Evolutionary conservation across 176 grass and related monocot species (phyloP).

Genomic region (Zoysia japonica): DNA sequence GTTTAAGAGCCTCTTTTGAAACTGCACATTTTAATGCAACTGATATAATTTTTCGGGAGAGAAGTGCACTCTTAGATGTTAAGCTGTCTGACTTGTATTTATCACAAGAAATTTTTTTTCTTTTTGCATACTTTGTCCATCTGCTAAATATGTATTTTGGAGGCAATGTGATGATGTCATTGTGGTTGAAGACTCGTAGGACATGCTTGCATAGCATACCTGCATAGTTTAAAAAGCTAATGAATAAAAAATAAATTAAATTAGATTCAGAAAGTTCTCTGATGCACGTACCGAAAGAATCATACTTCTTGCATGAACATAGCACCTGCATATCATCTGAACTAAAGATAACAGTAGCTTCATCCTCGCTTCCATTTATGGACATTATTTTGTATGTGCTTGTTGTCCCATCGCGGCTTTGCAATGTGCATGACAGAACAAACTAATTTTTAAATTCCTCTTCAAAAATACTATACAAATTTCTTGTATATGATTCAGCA

Average conservation of each 20-base stretch:
- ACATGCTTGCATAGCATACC: constrained; percentile 30
- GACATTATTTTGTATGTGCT: constrained; percentile 25
- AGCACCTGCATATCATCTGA: background rate
- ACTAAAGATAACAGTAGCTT: no score
- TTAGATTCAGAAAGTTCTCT: background rate
- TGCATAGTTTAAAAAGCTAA: background rate
- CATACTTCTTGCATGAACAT: constrained; percentile 60
- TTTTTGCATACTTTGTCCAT: no score
- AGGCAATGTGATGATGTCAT: constrained; percentile 22
- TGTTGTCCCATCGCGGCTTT: constrained; percentile 25
- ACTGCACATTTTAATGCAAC: background rate
- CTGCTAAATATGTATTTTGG: background rate
- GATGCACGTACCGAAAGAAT: background rate
- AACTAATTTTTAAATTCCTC: constrained; percentile 47
- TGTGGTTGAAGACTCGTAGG: constrained; percentile 5
- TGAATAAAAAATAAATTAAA: no score
- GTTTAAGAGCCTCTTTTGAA: background rate
- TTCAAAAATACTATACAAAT: no score
- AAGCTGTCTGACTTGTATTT: no score
- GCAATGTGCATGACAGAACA: constrained; percentile 40
- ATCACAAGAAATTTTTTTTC: no score
- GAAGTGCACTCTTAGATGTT: background rate
- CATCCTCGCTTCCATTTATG: no score
- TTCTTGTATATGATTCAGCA: constrained; percentile 21
- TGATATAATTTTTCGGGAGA: constrained; percentile 3